Evolutionary conservation across 345 rosid species (phyloP), one percentile per base, ranked within the genome.

Genomic region (Trapa incisa): DNA sequence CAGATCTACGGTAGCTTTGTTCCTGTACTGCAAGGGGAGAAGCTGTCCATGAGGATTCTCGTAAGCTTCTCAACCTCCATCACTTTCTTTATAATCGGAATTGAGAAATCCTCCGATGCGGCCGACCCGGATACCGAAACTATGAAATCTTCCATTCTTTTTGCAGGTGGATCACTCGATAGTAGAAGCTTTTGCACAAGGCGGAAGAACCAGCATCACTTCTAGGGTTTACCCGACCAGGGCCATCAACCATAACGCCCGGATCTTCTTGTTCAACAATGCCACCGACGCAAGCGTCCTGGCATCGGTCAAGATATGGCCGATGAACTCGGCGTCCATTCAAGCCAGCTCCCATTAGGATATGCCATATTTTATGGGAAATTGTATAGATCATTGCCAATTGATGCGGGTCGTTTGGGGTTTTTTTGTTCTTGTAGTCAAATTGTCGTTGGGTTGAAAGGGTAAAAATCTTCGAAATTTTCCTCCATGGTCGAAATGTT

Each of bases 101-200:
- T 22, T 22, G 29, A 22, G 17, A 10, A 47, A 3, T 48, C 60
- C 11, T 47, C 3, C 12, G 17, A 14, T 65, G 36, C 37, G 65
- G 8, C 45, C 8, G 45, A 62, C 4, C 37, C 29, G 22, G 29
- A 12, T 17, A 4, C 29, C 9, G 33, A 6, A 41, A 41, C 38
- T 50, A 22, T 4, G 3, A 13, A 48, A 4, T 54, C 32, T 16
- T 17, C 17, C 29, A 22, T 22, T 22, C 29, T 22, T 22, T 57
- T n/a, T 9, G 8, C 3, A 87, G 91, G 83, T 87, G 69, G 94
- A 89, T 77, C 98, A 93, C 80, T 84, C 96, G 3, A 81, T 88
- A 10, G 80, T 88, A 10, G 96, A 88, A 74, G 83, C 85, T 71
- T 89, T 88, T 67, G 98, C 85, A 35, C 96, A 83, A 80, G 92